Evolutionary conservation across 176 grass and related monocot genomes (phyloP), one percentile per base, ranked within the genome.

Genomic region (Coix lacrymajobi): DNA sequence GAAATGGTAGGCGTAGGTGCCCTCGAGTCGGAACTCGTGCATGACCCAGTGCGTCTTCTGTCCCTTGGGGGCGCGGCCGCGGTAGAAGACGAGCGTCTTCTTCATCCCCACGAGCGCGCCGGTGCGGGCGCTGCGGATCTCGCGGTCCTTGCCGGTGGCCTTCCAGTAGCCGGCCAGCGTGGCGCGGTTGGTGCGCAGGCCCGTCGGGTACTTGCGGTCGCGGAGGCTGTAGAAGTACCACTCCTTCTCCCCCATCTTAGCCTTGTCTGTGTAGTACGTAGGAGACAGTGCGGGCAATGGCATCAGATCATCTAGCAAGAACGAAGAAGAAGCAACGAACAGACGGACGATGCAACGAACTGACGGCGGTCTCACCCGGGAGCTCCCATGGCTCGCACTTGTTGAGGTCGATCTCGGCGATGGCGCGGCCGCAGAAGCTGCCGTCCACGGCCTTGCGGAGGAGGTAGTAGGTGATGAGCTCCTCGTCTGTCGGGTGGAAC

Each of bases 201-300:
- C 96, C 12, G 96, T 99, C 9, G 96, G 96, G 77, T 99, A 99
- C 80, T 99, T 99, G 51, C 96, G 91, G 85, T 99, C 96, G 49
- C 96, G 86, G n/a, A 99, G 91, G 79, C 91, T 93, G 72, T 89
- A 99, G 85, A 99, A 99, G 83, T 96, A 99, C 96, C 96, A 99
- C 65, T 99, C 96, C 86, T 92, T 93, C 73, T 99, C 96, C 20
- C 89, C 91, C 87, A 93, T 90, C 79, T 83, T 85, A 7, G 96
- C 93, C 84, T 90, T 91, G 17, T 92, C 96, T 89, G 69, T 11
- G 20, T 6, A 15, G 4, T 62, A n/a, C n/a, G n/a, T n/a, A n/a
- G n/a, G n/a, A n/a, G n/a, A n/a, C n/a, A n/a, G n/a, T n/a, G n/a
- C n/a, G n/a, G n/a, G n/a, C n/a, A n/a, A n/a, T n/a, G n/a, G n/a